Conservation (phyloP, 2,329 filamentous ascomycete genomes). For the Trichoderma hamatum region DNA sequence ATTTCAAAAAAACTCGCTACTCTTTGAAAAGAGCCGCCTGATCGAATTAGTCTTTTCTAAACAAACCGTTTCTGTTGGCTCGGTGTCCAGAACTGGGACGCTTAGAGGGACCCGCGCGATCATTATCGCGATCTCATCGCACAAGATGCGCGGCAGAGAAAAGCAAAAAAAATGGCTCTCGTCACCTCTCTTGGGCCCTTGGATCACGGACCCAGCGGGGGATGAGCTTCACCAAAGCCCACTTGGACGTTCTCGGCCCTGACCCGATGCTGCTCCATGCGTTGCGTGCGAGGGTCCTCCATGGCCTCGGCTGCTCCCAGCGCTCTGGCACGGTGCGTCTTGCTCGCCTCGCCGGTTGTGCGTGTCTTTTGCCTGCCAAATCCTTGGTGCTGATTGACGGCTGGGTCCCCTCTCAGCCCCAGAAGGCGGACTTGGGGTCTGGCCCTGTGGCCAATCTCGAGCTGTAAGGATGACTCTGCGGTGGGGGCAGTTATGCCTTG, state of each 20-base stretch:
- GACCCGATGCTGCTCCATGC: conserved; percentile 18
- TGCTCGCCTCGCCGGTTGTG: conserved; percentile 1
- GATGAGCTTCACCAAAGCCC: conserved; percentile 3
- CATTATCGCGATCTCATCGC: conserved; percentile 13
- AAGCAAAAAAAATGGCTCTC: background rate
- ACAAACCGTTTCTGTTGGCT: background rate
- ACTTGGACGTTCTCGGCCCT: background rate
- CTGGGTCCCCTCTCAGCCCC: conserved; percentile 13
- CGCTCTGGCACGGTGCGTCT: conserved; percentile 11
- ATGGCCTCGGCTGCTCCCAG: conserved; percentile 26
- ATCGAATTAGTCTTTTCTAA: background rate
- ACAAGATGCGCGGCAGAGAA: background rate
- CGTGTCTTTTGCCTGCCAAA: background rate
- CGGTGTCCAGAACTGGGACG: background rate
- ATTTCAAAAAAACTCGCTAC: too few species aligned
- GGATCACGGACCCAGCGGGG: conserved; percentile 9
- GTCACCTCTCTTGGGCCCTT: background rate
- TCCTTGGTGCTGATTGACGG: background rate
- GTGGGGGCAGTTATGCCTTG: background rate
- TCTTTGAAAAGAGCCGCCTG: background rate
- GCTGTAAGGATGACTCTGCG: conserved; percentile 2
- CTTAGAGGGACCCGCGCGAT: background rate
- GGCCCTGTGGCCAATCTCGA: background rate
- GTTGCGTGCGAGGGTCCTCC: background rate
- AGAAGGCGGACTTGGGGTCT: conserved; percentile 9